These are phyloP conservation scores for Candida sithepensis DNA, from an alignment of 805 yeast genomes.

Conservation along the genomic window DNA sequence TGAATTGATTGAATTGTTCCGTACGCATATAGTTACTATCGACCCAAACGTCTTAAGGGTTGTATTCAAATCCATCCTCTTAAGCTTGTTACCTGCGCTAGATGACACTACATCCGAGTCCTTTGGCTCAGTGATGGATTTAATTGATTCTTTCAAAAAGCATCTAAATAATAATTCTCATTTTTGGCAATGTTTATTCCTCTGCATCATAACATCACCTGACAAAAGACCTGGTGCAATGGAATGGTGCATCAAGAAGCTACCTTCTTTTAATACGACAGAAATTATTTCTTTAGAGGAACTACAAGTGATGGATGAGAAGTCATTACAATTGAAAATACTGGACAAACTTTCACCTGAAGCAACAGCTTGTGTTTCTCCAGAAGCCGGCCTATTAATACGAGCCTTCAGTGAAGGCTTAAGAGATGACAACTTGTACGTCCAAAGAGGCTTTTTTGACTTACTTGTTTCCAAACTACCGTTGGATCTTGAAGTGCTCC, in stretches of 20 bases:
- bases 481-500: slow-evolving; percentile 56
- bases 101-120: slow-evolving; percentile 92
- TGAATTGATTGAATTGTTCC: slow-evolving; percentile 60
- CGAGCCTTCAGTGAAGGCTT: slow-evolving; percentile 73
- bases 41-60: slow-evolving; percentile 47
- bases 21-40: slow-evolving; percentile 49
- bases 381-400: slow-evolving; percentile 75
- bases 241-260: slow-evolving; percentile 61
- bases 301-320: slow-evolving; percentile 3
- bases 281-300: slow-evolving; percentile 7
- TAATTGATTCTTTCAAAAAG: slow-evolving; percentile 57
- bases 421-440: slow-evolving; percentile 60
- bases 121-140: slow-evolving; percentile 53
- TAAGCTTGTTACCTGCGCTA: slow-evolving; percentile 78
- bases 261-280: slow-evolving; percentile 51
- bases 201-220: slow-evolving; percentile 70
- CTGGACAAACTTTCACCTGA: slow-evolving; percentile 28
- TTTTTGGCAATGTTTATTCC: slow-evolving; percentile 83
- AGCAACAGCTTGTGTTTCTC: slow-evolving; percentile 60
- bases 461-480: slow-evolving; percentile 65
- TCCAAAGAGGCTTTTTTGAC: slow-evolving; percentile 88
- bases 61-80: slow-evolving; percentile 63
- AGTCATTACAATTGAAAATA: slow-evolving; percentile 21
- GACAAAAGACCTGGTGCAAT: slow-evolving; percentile 84
- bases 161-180: slow-evolving; percentile 62